These are phyloP conservation scores for Acanthamoeba castellanii DNA, from an alignment of 208 protist species.

Conservation along the genomic window DNA sequence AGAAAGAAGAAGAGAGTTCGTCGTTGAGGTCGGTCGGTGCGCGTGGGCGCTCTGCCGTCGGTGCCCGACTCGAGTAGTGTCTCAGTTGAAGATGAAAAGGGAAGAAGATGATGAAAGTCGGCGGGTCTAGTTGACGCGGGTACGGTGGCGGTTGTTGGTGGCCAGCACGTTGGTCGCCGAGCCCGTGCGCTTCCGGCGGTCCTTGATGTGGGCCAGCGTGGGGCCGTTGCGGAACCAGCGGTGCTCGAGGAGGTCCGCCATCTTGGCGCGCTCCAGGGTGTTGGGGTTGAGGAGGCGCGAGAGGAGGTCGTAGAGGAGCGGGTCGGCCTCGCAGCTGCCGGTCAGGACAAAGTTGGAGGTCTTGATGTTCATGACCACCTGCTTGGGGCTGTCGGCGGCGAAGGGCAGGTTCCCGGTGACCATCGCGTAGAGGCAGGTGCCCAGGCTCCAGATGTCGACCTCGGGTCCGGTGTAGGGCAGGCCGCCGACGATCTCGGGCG, in stretches of 20 bases:
- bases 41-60: background rate
- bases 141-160: background rate
- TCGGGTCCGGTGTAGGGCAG: slow-evolving; percentile 66
- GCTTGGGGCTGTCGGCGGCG: slow-evolving; percentile 36
- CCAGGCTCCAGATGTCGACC: slow-evolving; percentile 62
- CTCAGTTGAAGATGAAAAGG: background rate
- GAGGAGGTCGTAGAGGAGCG: slow-evolving; percentile 57
- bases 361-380: slow-evolving; percentile 26
- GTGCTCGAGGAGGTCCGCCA: slow-evolving; percentile 66
- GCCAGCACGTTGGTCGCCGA: background rate
- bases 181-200: slow-evolving; percentile 6
- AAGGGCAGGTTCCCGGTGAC: slow-evolving; percentile 46
- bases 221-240: slow-evolving; percentile 66
- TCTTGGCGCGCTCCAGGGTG: slow-evolving; percentile 39
- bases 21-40: background rate
- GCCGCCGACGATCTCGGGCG: slow-evolving; percentile 58
- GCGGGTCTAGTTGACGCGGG: background rate
- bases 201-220: slow-evolving; percentile 42
- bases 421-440: slow-evolving; percentile 58
- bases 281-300: slow-evolving; percentile 15
- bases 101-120: too few species aligned
- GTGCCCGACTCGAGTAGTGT: background rate
- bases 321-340: slow-evolving; percentile 19
- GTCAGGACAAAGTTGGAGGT: slow-evolving; percentile 22
- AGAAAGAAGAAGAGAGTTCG: background rate